A percentile compares a stretch with the other conserved stretches of the same genome.
Conservation (phyloP, 2,329 filamentous ascomycete genomes). For the Fusarium succisae region DNA sequence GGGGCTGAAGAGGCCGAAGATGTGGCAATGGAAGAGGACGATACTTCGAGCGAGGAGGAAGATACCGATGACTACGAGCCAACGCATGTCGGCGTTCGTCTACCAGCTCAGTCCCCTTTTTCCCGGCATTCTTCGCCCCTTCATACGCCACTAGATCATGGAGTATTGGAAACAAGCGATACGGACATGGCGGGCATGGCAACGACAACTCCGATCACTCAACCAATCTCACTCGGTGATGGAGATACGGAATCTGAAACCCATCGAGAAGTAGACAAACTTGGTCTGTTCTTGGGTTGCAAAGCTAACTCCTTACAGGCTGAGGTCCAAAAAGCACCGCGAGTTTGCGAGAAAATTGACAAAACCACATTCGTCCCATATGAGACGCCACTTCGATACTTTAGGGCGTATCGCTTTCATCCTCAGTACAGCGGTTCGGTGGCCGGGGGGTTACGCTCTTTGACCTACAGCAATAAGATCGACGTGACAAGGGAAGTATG, state of each 20-base stretch:
- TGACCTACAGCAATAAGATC: constrained; percentile 94
- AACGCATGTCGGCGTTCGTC: constrained; percentile 51
- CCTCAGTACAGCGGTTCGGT: constrained; percentile 76
- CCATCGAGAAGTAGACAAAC: constrained; percentile 56
- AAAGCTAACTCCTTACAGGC: constrained; percentile 38
- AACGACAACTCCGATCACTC: constrained; percentile 33
- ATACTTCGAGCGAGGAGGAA: constrained; percentile 31
- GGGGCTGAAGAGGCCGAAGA: constrained; percentile 25
- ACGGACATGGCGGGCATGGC: constrained; percentile 39
- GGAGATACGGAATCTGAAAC: constrained; percentile 38
- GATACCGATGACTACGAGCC: constrained; percentile 66
- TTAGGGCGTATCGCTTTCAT: constrained; percentile 91
- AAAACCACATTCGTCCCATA: constrained; percentile 66
- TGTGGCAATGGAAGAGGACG: constrained; percentile 38
- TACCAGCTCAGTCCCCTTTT: constrained; percentile 16
- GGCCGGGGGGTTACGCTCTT: constrained; percentile 80
- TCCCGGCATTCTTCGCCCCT: background rate
- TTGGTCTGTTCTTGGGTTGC: constrained; percentile 26
- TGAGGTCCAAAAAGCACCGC: constrained; percentile 2
- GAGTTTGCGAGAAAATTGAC: constrained; percentile 2
- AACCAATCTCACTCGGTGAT: constrained; percentile 46
- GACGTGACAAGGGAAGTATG: constrained; percentile 79
- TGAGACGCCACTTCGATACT: constrained; percentile 81
- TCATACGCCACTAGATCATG: constrained; percentile 31
- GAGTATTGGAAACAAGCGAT: constrained; percentile 41